Conservation (phyloP, 805 yeast genomes). For the Cyberlindnera mrakii region DNA sequence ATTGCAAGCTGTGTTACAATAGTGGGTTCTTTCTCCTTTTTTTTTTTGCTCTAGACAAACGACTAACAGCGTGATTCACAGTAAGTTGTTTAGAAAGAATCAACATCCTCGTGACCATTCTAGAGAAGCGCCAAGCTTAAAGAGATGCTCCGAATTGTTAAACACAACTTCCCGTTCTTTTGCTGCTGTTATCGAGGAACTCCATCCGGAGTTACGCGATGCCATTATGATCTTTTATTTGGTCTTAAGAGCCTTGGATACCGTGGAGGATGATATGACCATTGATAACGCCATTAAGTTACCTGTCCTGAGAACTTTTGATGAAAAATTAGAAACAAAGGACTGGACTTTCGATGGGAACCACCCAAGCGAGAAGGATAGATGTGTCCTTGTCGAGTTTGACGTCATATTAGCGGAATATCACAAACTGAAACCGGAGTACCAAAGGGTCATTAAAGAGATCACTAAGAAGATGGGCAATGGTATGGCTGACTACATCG, state of each 20-base stretch:
- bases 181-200: constrained; percentile 86
- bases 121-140: constrained; percentile 37
- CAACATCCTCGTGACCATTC: constrained; percentile 31
- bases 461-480: constrained; percentile 87
- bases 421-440: constrained; percentile 65
- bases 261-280: constrained; percentile 95
- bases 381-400: constrained; percentile 76
- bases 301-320: constrained; percentile 66
- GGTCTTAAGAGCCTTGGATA: constrained; percentile 84
- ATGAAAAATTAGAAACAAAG: constrained; percentile 49
- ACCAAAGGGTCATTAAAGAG: constrained; percentile 72
- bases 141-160: constrained; percentile 63
- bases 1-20: constrained; percentile 10
- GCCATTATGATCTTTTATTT: constrained; percentile 82
- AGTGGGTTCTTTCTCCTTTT: constrained; percentile 4
- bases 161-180: constrained; percentile 80
- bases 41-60: neutral
- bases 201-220: constrained; percentile 82
- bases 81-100: constrained; percentile 38
- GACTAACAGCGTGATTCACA: constrained; percentile 5
- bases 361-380: constrained; percentile 74
- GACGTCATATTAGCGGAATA: constrained; percentile 62
- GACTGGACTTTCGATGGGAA: constrained; percentile 82
- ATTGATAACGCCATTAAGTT: constrained; percentile 65
- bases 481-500: constrained; percentile 94